Evolutionary conservation across 106 monocot species (phyloP), one percentile per base, ranked within the genome.

Genomic region (Vanilla planifolia): DNA sequence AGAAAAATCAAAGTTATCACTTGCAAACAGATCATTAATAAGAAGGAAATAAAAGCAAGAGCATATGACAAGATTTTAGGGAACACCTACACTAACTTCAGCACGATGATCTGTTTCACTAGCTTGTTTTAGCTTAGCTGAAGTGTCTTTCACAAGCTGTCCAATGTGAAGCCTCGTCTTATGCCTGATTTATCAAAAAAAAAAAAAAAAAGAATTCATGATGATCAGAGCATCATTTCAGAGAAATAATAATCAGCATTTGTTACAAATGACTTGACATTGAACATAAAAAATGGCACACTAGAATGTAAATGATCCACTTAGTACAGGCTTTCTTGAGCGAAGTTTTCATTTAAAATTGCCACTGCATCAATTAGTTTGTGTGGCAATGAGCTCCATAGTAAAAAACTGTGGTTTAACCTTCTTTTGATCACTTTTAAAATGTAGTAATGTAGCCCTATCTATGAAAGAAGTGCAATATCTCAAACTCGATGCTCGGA

Each of bases 141-240:
- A 79, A 32, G 89, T 85, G 59, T 85, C 85, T 67, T 90, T 90
- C 17, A 85, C 75, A 27, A 90, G 67, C 58, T 85, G 85, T 25
- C 65, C 79, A 71, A 90, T 90, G 48, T 79, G 75, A 33, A 73
- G 34, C 57, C 85, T 75, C 61, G 79, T 79, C 61, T 90, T 90
- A 19, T 82, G 85, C 67, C 88, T 89, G 67, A n/a, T n/a, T 28
- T 19, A 76, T 33, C 23, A 66, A 67, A 51, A 32, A 17, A 68
- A 59, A 60, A 60, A 11, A 11, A 25, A 59, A 59, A 59, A 59
- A 21, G 20, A 37, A 14, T 6, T 8, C 1, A 25, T 48, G 48
- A 24, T 24, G 7, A n/a, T 9, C 15, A 52, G 11, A 28, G 52
- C 28, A 16, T 53, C 14, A 19, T 51, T 28, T 51, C 6, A 45